Evolutionary conservation across 2,329 filamentous ascomycete species (phyloP).

Genomic region (Epichloe hybrida): DNA sequence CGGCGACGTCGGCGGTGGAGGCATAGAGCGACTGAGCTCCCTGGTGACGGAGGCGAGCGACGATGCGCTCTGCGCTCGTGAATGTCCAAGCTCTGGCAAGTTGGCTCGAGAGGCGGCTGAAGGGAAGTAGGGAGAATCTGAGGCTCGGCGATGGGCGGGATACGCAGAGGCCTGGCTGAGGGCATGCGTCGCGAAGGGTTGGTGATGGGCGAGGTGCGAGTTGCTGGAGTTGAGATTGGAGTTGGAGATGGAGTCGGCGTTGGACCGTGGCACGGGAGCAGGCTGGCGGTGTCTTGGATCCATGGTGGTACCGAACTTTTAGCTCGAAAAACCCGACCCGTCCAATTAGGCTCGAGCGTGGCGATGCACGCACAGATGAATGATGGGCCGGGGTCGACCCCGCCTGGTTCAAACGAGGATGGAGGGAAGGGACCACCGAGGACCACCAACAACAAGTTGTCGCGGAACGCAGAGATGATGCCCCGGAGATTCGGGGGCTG

Average conservation of each 20-base stretch:
- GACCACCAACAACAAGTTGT: no score
- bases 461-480: not conserved
- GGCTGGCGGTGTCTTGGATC: constrained; percentile 15
- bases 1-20: constrained; percentile 30
- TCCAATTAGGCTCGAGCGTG: constrained; percentile 1
- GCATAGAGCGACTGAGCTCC: constrained; percentile 29
- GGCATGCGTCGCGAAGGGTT: constrained; percentile 2
- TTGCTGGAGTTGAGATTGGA: not conserved
- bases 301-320: constrained; percentile 23
- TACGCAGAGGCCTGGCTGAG: constrained; percentile 13
- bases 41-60: constrained; percentile 27
- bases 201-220: constrained; percentile 4
- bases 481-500: not conserved
- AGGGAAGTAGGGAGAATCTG: constrained; percentile 30
- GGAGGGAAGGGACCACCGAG: not conserved
- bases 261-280: constrained; percentile 7
- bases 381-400: not conserved
- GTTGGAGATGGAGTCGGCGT: not conserved
- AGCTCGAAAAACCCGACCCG: constrained; percentile 19
- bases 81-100: constrained; percentile 22
- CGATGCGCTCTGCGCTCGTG: constrained; percentile 31
- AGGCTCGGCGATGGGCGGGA: constrained; percentile 23
- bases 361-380: constrained; percentile 1
- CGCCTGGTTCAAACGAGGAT: not conserved
- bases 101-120: constrained; percentile 16